Base-by-base conservation (phyloP, 2,329 filamentous ascomycete genomes). In the Fonsecaea pugnacius region DNA sequence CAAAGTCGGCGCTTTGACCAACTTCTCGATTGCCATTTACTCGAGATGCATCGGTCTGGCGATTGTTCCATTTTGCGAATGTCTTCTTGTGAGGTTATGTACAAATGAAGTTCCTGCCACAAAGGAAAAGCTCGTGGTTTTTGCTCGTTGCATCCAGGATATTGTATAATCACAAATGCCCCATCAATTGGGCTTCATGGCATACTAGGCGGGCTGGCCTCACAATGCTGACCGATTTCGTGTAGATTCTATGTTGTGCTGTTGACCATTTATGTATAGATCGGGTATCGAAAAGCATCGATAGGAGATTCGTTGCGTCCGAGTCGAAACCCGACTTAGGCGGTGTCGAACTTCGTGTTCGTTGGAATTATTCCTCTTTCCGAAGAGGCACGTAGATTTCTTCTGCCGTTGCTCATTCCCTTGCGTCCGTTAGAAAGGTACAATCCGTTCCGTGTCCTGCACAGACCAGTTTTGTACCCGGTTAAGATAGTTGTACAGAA, bases 401-500 rank as follows among this genome's bases (percentile, higher is more conserved):
- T 48, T 48, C 43, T 27, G 43, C 43, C 43, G 43, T 48, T 24
- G 7, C 43, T 48, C 43, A 48, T 48, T 18, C 43, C 27, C 43
- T 48, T 24, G 43, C 21, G 16, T 48, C 43, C 43, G 43, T 48
- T 48, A 48, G 21, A 24, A 48, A 48, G 43, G 43, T 27, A 48
- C 43, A 48, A 48, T 48, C 43, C 9, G 43, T 48, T 5, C 43
- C 36, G 40, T 46, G 50, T 56, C 56, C 56, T 38, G 56, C 62
- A 54, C 56, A n/a, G 50, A 36, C 18, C 33, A 27, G 4, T 32
- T 21, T 43, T 32, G 27, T 32, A 18, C 27, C n/a, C 10, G 9
- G 4, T 30, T 2, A 56, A 40, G 21, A 50, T 40, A 51, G 54
- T 63, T 58, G 50, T 65, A 62, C 59, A 65, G 18, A 18, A 43